These are phyloP conservation scores for Vachellia pachyceras DNA, from an alignment of 306 rosid genomes.

Conservation along the genomic window DNA sequence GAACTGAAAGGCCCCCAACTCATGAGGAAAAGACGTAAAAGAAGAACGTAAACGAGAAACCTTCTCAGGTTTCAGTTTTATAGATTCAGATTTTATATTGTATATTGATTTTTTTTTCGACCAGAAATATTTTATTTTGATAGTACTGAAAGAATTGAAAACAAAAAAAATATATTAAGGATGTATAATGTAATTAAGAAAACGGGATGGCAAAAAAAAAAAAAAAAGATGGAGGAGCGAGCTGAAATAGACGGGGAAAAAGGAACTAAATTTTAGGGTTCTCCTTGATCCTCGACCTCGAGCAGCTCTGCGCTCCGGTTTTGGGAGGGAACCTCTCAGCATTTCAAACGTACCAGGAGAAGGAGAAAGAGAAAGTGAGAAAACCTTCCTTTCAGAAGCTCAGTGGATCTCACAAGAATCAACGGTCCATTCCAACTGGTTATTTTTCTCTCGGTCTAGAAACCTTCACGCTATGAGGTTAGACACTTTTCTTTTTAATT, in stretches of 20 bases:
- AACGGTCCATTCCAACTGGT: conserved; percentile 39
- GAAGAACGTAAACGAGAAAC: too few species aligned
- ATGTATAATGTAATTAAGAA: too few species aligned
- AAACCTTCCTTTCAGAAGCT: conserved; percentile 22
- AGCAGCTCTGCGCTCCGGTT: neutral
- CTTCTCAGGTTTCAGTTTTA: too few species aligned
- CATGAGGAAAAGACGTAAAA: too few species aligned
- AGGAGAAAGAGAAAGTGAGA: neutral
- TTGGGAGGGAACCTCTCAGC: conserved; percentile 49
- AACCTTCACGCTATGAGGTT: neutral
- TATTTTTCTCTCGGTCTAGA: neutral
- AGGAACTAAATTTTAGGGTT: neutral
- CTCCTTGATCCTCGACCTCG: neutral
- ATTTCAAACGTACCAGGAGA: neutral
- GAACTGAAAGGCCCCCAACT: too few species aligned
- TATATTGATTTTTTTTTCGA: too few species aligned
- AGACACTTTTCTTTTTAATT: neutral
- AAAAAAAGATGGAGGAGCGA: neutral
- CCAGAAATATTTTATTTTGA: too few species aligned
- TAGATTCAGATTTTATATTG: too few species aligned
- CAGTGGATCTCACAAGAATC: neutral
- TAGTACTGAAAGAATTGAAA: too few species aligned
- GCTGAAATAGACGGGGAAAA: neutral
- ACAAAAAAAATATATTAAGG: too few species aligned
- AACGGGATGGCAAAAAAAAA: too few species aligned